Percentiles rank a stretch among this genome's conserved stretches.
Conservation (phyloP, 306 rosid species). For the Benincasa hispida region DNA sequence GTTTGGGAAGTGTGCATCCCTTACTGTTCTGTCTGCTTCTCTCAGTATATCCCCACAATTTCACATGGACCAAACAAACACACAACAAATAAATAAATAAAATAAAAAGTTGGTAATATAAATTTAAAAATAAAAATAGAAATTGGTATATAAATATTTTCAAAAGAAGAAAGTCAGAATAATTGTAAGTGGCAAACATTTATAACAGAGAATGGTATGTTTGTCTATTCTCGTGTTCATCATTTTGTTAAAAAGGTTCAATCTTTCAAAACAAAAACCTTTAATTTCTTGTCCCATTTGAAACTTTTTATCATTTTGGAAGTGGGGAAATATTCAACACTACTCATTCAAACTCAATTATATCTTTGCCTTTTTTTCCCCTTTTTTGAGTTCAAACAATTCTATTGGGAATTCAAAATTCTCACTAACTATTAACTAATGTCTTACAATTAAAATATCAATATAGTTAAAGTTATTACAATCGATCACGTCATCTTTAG, state of each 20-base stretch:
- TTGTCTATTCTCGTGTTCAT: conserved; percentile 5
- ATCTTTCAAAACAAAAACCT: background rate
- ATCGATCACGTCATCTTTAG: too few species aligned
- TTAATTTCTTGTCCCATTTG: background rate
- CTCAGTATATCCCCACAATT: background rate
- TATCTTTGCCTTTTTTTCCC: too few species aligned
- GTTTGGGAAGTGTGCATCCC: conserved; percentile 5
- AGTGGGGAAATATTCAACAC: background rate
- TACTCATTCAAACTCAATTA: too few species aligned
- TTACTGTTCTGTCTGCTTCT: background rate
- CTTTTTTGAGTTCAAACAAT: too few species aligned
- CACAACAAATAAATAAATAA: background rate
- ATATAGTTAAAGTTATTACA: too few species aligned
- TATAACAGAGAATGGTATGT: conserved; percentile 10
- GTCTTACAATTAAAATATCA: too few species aligned
- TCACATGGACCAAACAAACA: conserved; percentile 5
- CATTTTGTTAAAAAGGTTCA: background rate
- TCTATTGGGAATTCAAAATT: too few species aligned
- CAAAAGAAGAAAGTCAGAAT: background rate
- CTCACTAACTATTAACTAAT: too few species aligned
- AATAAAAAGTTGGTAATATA: background rate
- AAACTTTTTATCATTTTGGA: background rate
- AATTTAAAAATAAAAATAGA: background rate
- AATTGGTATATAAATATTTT: background rate
- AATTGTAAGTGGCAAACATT: conserved; percentile 4